Evolutionary conservation across 225 moss, liverwort and hornwort species (phyloP).

Genomic region (Polytrichum formosum): DNA sequence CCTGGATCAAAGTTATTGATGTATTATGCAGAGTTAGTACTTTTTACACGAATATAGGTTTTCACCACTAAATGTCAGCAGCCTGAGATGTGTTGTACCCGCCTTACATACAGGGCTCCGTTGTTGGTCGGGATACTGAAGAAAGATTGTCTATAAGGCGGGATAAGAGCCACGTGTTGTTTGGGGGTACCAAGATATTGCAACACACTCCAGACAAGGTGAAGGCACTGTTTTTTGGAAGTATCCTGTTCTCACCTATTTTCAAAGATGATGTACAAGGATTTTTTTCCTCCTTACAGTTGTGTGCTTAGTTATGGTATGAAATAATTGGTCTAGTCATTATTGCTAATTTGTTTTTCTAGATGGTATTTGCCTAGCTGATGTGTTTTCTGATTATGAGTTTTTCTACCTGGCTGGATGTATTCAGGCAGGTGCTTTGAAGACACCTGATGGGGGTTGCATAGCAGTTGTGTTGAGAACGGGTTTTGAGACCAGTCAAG

Average conservation of each 20-base stretch:
- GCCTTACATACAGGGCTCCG: conserved; percentile 52
- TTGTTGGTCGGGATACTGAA: conserved; percentile 61
- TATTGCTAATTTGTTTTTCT: not conserved
- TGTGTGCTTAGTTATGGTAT: conserved; percentile 5
- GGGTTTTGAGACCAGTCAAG: conserved; percentile 98
- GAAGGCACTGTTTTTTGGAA: not conserved
- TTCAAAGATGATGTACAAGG: too few relatives aligned
- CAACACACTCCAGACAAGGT: conserved; percentile 94
- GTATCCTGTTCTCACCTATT: too few relatives aligned
- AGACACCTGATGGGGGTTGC: conserved; percentile 97
- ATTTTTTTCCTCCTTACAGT: not conserved
- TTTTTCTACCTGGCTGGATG: conserved; percentile 17
- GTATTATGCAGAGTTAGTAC: too few relatives aligned
- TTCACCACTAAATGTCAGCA: too few relatives aligned
- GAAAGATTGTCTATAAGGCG: conserved; percentile 84
- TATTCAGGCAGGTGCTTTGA: conserved; percentile 55
- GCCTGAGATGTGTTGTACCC: too few relatives aligned
- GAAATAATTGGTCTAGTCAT: not conserved
- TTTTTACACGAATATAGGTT: too few relatives aligned
- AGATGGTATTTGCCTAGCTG: not conserved
- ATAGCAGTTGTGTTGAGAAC: conserved; percentile 91
- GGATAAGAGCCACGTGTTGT: conserved; percentile 89
- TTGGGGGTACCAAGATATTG: conserved; percentile 96
- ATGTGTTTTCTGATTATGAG: not conserved
- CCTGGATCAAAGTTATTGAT: too few relatives aligned